Conservation (phyloP, 1,284 basidiomycete genomes). For the Malassezia pachydermatis region DNA sequence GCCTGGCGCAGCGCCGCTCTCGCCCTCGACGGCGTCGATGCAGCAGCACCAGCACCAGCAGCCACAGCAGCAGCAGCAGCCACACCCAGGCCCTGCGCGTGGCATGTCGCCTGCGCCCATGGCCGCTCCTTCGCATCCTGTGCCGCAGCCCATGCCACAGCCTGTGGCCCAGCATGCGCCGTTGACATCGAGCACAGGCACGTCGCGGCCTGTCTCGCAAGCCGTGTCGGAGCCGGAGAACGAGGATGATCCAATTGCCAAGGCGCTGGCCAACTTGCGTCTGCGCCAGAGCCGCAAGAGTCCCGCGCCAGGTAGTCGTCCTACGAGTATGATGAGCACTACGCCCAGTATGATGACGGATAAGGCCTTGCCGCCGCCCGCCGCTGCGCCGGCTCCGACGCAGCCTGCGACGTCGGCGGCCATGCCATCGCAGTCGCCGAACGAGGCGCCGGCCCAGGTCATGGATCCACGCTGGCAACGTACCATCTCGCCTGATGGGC, state of each 20-base stretch:
- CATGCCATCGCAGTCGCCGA: neutral
- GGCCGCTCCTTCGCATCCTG: neutral
- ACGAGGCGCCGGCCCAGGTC: neutral
- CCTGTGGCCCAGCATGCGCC: too few relatives aligned
- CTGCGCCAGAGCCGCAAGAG: slow-evolving; percentile 32
- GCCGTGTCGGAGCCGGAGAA: slow-evolving; percentile 29
- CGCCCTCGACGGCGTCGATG: too few relatives aligned
- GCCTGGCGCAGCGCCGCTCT: slow-evolving; percentile 14
- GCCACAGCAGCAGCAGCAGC: slow-evolving; percentile 4
- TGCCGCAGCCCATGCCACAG: neutral
- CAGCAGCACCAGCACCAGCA: too few relatives aligned
- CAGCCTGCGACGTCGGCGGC: neutral
- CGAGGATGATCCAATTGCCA: slow-evolving; percentile 63
- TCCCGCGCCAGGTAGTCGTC: slow-evolving; percentile 24
- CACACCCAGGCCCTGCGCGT: neutral
- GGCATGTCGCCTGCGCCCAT: neutral
- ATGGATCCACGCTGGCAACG: slow-evolving; percentile 6
- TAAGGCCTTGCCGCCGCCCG: neutral
- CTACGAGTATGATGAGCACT: slow-evolving; percentile 20
- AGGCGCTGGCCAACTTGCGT: slow-evolving; percentile 57
- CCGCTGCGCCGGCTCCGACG: neutral
- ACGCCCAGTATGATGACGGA: slow-evolving; percentile 4
- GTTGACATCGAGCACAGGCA: neutral
- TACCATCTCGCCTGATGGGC: neutral
- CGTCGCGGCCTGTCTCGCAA: neutral